These are phyloP conservation scores for Rhododendron henanense DNA, from an alignment of 148 eudicot genomes.

Conservation along the genomic window DNA sequence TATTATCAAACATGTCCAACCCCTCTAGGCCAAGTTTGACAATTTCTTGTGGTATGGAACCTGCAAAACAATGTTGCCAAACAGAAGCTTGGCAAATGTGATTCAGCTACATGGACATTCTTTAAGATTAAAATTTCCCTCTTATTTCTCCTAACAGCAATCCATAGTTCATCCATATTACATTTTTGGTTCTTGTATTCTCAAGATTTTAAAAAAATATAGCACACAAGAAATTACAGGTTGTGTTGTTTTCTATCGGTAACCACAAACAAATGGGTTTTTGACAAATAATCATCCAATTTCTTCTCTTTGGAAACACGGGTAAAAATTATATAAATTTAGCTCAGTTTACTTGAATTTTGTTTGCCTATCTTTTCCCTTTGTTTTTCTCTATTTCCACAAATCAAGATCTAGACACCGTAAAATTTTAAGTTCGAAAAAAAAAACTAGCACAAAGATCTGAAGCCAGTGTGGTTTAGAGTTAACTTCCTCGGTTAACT, in stretches of 20 bases:
- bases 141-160: not conserved
- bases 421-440: not conserved
- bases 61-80: constrained; percentile 9
- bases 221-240: not conserved
- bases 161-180: not conserved
- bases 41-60: constrained; percentile 20
- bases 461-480: not conserved
- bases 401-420: too few species aligned
- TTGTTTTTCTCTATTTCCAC: too few species aligned
- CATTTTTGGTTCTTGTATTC: not conserved
- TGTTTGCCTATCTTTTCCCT: too few species aligned
- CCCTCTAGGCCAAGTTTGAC: constrained; percentile 10
- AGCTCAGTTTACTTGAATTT: too few species aligned
- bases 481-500: not conserved
- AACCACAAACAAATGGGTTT: not conserved
- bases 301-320: not conserved
- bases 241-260: not conserved
- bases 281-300: not conserved
- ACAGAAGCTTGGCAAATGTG: not conserved
- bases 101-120: not conserved
- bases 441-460: not conserved
- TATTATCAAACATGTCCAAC: not conserved
- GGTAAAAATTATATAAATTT: too few species aligned
- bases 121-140: not conserved
- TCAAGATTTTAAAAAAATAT: not conserved